Base-by-base conservation (phyloP, 805 yeast genomes). In the Pichia exigua region DNA sequence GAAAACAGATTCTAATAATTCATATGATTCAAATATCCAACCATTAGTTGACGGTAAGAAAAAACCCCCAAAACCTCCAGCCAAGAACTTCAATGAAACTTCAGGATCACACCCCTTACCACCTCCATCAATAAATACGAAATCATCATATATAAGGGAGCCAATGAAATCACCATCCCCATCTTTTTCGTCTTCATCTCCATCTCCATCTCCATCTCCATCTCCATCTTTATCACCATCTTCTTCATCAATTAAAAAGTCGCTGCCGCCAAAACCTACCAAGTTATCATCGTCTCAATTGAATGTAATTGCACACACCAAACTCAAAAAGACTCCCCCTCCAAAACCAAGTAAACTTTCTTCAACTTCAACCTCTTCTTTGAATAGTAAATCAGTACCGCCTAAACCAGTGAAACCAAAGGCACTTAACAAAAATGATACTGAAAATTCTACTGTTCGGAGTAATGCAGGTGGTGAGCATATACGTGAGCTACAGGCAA, bases 401-500 rank as follows among this genome's bases (percentile, higher is more conserved):
- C 17, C 38, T 5, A 28, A 49, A 22, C 47, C 51, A 4, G 47
- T 57, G 3, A 42, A 48, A 47, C 54, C 56, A 32, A 35, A 35
- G 18, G 7, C 44, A 7, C 15, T 24, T 13, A 21, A 9, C 21
- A 9, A 18, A 13, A 20, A 38, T 8, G 17, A n/a, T n/a, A 47
- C 17, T 24, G 24, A 15, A 20, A 13, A 18, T 24, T n/a, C 18
- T 13, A 44, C n/a, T 15, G 55, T 48, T 17, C 48, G 50, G 42
- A 54, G 56, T 27, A 42, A 54, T 18, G 65, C 65, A 8, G 53
- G 41, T 4, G 68, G 65, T 4, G 46, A 48, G 32, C 68, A 66
- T 49, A 65, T 67, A 42, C 58, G 57, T 51, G 71, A 67, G 38
- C 48, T 67, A 28, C 71, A 67, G 45, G 54, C 59, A 9, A 59